Conservation (phyloP, 768 basidiomycete species). For the Mycena sanguinolenta region DNA sequence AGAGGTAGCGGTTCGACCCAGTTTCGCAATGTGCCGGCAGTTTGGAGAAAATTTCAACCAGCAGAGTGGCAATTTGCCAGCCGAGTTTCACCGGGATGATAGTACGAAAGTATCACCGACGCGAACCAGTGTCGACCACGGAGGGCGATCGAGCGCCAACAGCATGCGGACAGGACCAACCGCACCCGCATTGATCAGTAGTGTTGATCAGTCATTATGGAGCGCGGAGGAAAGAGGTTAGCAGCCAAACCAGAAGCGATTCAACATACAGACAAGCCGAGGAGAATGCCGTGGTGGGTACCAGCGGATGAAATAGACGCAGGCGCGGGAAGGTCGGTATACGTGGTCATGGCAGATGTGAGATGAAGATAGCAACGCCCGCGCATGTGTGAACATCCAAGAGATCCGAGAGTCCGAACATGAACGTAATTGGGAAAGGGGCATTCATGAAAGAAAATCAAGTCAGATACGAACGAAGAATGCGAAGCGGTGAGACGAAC, state of each 20-base stretch:
- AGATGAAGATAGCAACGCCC: neutral
- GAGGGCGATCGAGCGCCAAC: neutral
- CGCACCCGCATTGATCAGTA: too few relatives aligned
- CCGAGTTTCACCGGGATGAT: too few relatives aligned
- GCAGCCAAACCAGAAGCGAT: neutral
- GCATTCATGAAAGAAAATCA: neutral
- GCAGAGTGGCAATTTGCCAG: neutral
- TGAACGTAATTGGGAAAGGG: neutral
- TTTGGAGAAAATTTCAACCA: neutral
- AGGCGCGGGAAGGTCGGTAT: neutral
- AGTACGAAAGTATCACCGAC: too few relatives aligned
- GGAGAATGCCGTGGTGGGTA: neutral
- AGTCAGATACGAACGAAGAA: neutral
- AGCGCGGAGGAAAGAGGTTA: neutral
- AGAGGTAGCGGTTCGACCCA: neutral
- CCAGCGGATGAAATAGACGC: neutral
- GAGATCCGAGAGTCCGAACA: neutral
- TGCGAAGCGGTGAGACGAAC: slow-evolving; percentile 54
- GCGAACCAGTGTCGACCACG: neutral
- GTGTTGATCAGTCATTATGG: too few relatives aligned
- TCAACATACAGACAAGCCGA: neutral
- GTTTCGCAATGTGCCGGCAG: too few relatives aligned
- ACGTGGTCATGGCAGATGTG: neutral
- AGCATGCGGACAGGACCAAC: too few relatives aligned
- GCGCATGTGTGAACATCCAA: slow-evolving; percentile 4